Evolutionary conservation across 305 asterid species (phyloP).

Genomic region (Rubia peregrina): DNA sequence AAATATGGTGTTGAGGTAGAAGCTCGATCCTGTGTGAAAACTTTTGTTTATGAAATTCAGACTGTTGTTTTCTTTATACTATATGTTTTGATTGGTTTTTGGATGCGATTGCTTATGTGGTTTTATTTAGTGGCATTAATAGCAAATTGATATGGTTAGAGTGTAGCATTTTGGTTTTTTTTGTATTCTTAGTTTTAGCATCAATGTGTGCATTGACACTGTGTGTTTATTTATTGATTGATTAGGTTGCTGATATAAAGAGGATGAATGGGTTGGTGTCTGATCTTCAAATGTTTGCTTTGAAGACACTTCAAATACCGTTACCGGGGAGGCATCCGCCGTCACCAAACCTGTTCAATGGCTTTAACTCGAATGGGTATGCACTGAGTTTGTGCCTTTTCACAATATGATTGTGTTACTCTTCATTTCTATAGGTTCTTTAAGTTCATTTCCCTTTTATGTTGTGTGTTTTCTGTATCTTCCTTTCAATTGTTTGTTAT

Average conservation of each 20-base stretch:
- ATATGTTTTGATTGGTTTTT: not conserved
- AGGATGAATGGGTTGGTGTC: slow-evolving; percentile 70
- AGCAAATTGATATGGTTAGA: not conserved
- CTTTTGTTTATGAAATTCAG: not conserved
- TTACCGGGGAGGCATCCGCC: slow-evolving; percentile 84
- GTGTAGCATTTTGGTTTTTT: not conserved
- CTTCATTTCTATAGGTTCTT: not conserved
- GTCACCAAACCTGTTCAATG: slow-evolving; percentile 50
- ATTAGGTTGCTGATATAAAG: slow-evolving; percentile 73
- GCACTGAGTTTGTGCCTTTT: slow-evolving; percentile 10
- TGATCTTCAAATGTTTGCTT: slow-evolving; percentile 85
- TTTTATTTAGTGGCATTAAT: not conserved
- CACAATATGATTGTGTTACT: not conserved
- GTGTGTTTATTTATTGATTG: slow-evolving; percentile 9
- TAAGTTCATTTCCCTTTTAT: not conserved
- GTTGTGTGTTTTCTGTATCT: not conserved
- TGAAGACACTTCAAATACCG: slow-evolving; percentile 70
- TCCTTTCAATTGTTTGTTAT: slow-evolving; percentile 1
- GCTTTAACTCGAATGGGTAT: slow-evolving; percentile 40
- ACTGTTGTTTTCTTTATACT: too few relatives aligned
- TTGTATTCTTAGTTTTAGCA: not conserved
- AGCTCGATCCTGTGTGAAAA: not conserved
- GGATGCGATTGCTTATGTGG: not conserved
- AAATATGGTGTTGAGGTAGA: slow-evolving; percentile 55
- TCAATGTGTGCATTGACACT: not conserved